Base-by-base conservation (phyloP, 2,329 filamentous ascomycete species). In the Trichoderma sp. region DNA sequence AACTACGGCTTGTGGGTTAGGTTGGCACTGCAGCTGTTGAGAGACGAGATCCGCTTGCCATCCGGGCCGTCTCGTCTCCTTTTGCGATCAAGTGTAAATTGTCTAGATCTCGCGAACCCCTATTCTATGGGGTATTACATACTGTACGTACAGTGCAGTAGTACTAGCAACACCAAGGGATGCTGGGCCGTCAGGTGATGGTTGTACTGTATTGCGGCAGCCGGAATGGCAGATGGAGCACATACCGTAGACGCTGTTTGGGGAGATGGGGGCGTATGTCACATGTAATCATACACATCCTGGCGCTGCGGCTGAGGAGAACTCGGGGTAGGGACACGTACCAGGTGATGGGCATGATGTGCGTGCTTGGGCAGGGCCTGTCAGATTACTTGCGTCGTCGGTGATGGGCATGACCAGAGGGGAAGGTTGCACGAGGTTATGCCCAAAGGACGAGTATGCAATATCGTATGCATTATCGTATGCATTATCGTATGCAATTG, bases 1-100 rank as follows among this genome's bases (percentile, higher is more conserved):
- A 64, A 64, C 56, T 64, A 64, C 61, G 61, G 61, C 48, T 61
- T 56, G 60, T 54, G 35, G 60, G 15, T 27, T 39, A 12, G n/a
- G n/a, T n/a, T n/a, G n/a, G n/a, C n/a, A n/a, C n/a, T n/a, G 9
- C 32, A 27, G 13, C 4, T 37, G 22, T 39, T 13, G 10, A n/a
- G 19, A 54, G 48, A 19, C 52, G 35, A 39, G 29, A 27, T 35
- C 42, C 58, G 45, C 45, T 50, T 17, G 58, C 17, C 29, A 27
- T 34, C 32, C 59, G 42, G 15, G n/a, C 58, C 58, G 13, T 45
- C 37, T 54, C 54, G 56, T 64, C 60, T 64, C 60, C 60, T 39
- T 45, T 60, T 60, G 35, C 54, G 29, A 61, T 61, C 42, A 27
- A 27, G 19, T 22, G 34, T 48, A 34, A 37, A n/a, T 48, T 35